These are phyloP conservation scores for Cladorrhinum sp. DNA, from an alignment of 2,329 filamentous ascomycete species.

Conservation along the genomic window DNA sequence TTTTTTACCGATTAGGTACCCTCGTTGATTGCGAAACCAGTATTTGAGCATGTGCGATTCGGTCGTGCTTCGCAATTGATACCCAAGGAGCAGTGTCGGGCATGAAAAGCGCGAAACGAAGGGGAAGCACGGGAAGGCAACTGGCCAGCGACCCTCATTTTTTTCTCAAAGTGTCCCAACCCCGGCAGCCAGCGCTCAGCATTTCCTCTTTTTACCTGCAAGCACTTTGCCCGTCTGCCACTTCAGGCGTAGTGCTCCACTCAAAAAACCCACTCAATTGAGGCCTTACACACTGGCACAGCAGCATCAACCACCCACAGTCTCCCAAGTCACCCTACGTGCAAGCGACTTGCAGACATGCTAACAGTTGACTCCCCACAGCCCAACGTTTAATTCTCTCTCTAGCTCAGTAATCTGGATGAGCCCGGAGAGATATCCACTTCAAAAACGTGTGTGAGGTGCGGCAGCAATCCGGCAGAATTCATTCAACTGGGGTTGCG, in stretches of 20 bases:
- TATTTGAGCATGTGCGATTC: background rate
- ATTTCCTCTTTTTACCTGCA: slow-evolving; percentile 18
- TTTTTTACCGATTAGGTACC: slow-evolving; percentile 12
- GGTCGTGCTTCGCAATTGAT: slow-evolving; percentile 22
- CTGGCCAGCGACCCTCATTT: slow-evolving; percentile 12
- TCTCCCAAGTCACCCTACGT: slow-evolving; percentile 24
- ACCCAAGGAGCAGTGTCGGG: slow-evolving; percentile 29
- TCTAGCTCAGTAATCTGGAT: background rate
- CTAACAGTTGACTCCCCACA: slow-evolving; percentile 20
- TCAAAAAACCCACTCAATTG: slow-evolving; percentile 23
- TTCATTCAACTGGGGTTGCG: background rate
- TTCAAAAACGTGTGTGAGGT: background rate
- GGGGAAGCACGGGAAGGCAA: slow-evolving; percentile 15
- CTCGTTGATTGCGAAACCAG: slow-evolving; percentile 6
- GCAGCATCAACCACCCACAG: slow-evolving; percentile 24
- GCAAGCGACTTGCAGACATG: slow-evolving; percentile 24
- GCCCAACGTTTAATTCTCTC: background rate
- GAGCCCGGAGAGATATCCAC: background rate
- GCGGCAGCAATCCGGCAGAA: slow-evolving; percentile 7
- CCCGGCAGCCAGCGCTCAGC: slow-evolving; percentile 14
- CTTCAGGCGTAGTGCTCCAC: slow-evolving; percentile 19
- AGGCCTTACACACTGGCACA: slow-evolving; percentile 23
- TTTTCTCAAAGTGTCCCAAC: slow-evolving; percentile 8
- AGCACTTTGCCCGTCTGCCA: slow-evolving; percentile 4
- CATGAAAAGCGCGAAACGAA: slow-evolving; percentile 26